phyloP scores from a whole-genome alignment of 208 protist species.

The Kentomonas sorsogonicus region DNA sequence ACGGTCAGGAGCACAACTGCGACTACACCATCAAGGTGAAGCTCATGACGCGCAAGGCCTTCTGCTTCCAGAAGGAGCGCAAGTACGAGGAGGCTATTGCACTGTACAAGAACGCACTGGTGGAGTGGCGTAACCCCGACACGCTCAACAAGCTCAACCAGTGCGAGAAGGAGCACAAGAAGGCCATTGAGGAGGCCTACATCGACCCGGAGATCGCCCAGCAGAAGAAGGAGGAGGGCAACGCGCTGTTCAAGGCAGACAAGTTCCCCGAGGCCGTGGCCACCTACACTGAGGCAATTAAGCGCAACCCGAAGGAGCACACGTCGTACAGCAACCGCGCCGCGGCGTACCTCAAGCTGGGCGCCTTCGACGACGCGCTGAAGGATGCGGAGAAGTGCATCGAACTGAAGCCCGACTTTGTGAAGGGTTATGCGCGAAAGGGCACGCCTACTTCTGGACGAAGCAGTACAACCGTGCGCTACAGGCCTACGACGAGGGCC shows the following conservation, averaged over 20 bases:
- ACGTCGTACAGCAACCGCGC: slow-evolving; percentile 94
- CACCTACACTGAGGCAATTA: slow-evolving; percentile 92
- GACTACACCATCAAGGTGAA: slow-evolving; percentile 92
- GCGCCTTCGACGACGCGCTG: slow-evolving; percentile 90
- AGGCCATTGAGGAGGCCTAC: slow-evolving; percentile 89
- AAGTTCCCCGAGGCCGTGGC: slow-evolving; percentile 94
- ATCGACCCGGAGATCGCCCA: slow-evolving; percentile 84
- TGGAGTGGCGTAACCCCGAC: slow-evolving; percentile 92
- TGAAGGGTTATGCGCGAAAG: slow-evolving; percentile 90
- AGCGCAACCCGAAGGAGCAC: slow-evolving; percentile 92
- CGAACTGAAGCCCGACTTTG: slow-evolving; percentile 92
- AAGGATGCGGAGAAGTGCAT: slow-evolving; percentile 96
- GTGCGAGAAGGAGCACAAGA: slow-evolving; percentile 88
- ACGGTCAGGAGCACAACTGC: slow-evolving; percentile 78
- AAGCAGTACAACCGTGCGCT: slow-evolving; percentile 96
- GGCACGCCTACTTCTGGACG: slow-evolving; percentile 88
- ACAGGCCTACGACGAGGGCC: slow-evolving; percentile 92
- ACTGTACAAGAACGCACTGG: slow-evolving; percentile 86
- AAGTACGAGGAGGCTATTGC: slow-evolving; percentile 84
- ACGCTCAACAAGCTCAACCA: slow-evolving; percentile 83
- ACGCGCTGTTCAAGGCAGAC: slow-evolving; percentile 93
- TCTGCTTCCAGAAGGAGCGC: slow-evolving; percentile 80
- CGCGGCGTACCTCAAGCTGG: slow-evolving; percentile 95
- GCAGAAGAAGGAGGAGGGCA: slow-evolving; percentile 93
- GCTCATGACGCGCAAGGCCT: slow-evolving; percentile 86